Percentiles rank a stretch among this genome's conserved stretches.
Conservation (phyloP, 164 flowering plant genomes). For the Kalanchoe fedtschenkoi region DNA sequence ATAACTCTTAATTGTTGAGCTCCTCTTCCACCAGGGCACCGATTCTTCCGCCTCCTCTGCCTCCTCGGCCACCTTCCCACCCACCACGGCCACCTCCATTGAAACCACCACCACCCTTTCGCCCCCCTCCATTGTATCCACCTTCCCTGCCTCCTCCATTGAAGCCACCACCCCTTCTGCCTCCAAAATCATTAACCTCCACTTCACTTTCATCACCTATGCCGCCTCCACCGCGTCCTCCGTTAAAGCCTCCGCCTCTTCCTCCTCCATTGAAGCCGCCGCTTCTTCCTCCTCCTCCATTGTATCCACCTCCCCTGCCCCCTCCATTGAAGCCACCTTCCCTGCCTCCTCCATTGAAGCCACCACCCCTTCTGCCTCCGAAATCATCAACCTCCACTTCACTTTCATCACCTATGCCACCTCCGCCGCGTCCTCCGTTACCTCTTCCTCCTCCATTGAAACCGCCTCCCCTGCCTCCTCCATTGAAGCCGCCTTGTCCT, state of each 20-base stretch:
- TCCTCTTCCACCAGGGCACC: not conserved
- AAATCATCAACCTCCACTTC: not conserved
- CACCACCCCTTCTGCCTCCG: too few species aligned
- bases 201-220: too few species aligned
- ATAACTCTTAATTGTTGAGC: not conserved
- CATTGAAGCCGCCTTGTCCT: not conserved
- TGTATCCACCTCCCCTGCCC: too few species aligned
- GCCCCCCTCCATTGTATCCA: not conserved
- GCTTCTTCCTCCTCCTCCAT: too few species aligned
- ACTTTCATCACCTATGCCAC: too few species aligned
- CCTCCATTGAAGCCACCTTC: too few species aligned
- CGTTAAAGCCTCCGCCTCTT: too few species aligned
- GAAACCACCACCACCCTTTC: not conserved
- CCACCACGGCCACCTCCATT: not conserved
- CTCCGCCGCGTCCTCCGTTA: not conserved
- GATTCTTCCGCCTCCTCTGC: not conserved
- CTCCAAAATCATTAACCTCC: too few species aligned
- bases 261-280: too few species aligned
- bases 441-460: not conserved
- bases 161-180: not conserved
- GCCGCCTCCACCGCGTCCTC: too few species aligned
- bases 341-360: too few species aligned
- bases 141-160: slow-evolving; percentile 2
- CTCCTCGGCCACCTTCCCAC: not conserved
- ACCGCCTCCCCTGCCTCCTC: not conserved